Base-by-base conservation (phyloP, 179 eudicot species). In the Carnegiea gigantea region DNA sequence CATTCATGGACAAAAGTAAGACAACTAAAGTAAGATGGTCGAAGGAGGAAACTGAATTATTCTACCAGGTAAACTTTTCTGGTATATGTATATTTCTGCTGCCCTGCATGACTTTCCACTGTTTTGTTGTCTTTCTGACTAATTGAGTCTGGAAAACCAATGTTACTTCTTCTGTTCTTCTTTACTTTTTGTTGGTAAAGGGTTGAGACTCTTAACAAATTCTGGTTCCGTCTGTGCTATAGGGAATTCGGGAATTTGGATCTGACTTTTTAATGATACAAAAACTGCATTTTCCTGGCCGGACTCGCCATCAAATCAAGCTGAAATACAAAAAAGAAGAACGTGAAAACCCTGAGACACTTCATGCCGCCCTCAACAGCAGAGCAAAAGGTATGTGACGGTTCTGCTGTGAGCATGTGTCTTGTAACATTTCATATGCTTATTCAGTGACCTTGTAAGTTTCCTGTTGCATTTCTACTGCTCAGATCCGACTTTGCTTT, bases 261-360 rank as follows among this genome's bases (percentile, higher is more conserved):
- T 82, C 97, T 46, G 93, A 93, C 82, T 82, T 93, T 53, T 90
- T 93, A 24, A 87, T 93, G 90, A 93, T 93, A 79, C 89, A 86
- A 77, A 88, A 91, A 75, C 90, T 89, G 15, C 71, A 67, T 77
- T 93, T 93, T 74, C 97, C 97, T 83, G 91, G 72, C 48, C 89
- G 92, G 48, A 85, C 89, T 9, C 95, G 93, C 46, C 80, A 68
- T 9, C 92, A 93, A 65, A 77, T 93, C 81, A 91, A 89, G 87
- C 78, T 88, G 83, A 93, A 93, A 76, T 93, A 86, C 54, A 93
- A 93, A 84, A 90, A 89, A 80, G 97, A 93, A 86, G 95, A 93
- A 82, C 88, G 90, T 44, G 87, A 89, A 44, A 85, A 93, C 26
- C 97, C 93, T 23, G 75, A 84, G 85, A 88, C 82, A 88, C 95